phyloP scores from a whole-genome alignment of 2,329 filamentous ascomycete species.

The Talaromyces verruculosus region DNA sequence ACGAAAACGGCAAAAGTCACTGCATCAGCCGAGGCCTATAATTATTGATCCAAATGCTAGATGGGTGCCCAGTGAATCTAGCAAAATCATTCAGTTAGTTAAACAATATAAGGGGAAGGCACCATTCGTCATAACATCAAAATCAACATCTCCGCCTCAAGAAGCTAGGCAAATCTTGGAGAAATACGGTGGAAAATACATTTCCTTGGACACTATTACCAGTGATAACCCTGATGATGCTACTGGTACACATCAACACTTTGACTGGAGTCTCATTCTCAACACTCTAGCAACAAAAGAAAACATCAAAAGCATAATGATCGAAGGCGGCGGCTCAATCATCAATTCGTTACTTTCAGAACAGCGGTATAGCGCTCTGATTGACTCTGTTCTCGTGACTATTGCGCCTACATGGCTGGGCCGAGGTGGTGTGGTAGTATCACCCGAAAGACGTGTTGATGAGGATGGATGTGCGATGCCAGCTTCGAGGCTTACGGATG shows the following conservation, averaged over 20 bases:
- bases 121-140: constrained; percentile 64
- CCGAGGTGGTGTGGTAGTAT: constrained; percentile 74
- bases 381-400: constrained; percentile 79
- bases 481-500: constrained; percentile 57
- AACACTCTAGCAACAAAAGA: constrained; percentile 55
- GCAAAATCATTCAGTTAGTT: constrained; percentile 66
- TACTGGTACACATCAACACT: constrained; percentile 24
- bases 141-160: constrained; percentile 21
- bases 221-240: background rate
- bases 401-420: constrained; percentile 87
- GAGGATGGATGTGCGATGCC: constrained; percentile 58
- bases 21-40: constrained; percentile 73
- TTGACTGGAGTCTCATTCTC: constrained; percentile 64
- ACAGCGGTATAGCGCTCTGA: constrained; percentile 45
- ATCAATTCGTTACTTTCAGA: constrained; percentile 74
- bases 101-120: constrained; percentile 63
- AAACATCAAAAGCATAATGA: constrained; percentile 72
- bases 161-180: constrained; percentile 28
- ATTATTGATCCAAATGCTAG: constrained; percentile 73
- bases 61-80: constrained; percentile 62
- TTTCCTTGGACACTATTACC: constrained; percentile 26
- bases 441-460: constrained; percentile 58
- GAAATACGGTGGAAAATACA: constrained; percentile 33
- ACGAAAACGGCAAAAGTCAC: background rate
- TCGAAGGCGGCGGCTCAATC: constrained; percentile 79